Base-by-base conservation (phyloP, 768 basidiomycete genomes). In the Termitomyces sp. region DNA sequence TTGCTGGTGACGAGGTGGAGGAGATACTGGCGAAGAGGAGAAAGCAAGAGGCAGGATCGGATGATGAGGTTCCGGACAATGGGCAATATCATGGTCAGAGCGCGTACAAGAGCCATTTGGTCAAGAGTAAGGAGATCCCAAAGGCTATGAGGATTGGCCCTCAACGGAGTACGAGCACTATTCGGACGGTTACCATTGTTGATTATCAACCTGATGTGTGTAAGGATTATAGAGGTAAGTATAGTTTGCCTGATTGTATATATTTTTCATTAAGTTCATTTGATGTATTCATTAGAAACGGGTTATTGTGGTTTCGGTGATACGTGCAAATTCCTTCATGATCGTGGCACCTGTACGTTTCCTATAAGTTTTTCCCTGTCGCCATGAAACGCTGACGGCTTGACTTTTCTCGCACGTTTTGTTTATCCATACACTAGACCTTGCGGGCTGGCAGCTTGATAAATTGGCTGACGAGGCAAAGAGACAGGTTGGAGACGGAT, bases 171-270 rank as follows among this genome's bases (percentile, higher is more conserved):
- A 86, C 76, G 48, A 90, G 72, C 76, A 98, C 91, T 61, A 94
- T 99, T 66, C 84, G 94, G 59, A 96, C 93, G 3, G 96, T 96
- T 50, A 98, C 96, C 4, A 88, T 98, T 60, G 83, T 92, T 50
- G 96, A 99, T 79, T 99, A 98, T 75, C 96, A 99, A 73, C 96
- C 96, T 3, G 96, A 98, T 70, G 96, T 99, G 17, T 99, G 96
- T 77, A 99, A 99, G 74, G 96, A 98, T 74, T 99, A 99, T 76
- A 98, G 97, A 86, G 94, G 94, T 93, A 63, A 60, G 88, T 62
- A 62, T 25, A 4, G 42, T 56, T 58, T 57, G 32, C 32, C 6
- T 54, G 32, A 17, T 52, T 36, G 51, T 43, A 3, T 38, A 25
- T 48, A 50, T 62, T 59, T 51, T 36, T 59, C 32, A 58, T 53